Conservation (phyloP, 352 stramenopile genomes). For the Phytophthora parvispora region DNA sequence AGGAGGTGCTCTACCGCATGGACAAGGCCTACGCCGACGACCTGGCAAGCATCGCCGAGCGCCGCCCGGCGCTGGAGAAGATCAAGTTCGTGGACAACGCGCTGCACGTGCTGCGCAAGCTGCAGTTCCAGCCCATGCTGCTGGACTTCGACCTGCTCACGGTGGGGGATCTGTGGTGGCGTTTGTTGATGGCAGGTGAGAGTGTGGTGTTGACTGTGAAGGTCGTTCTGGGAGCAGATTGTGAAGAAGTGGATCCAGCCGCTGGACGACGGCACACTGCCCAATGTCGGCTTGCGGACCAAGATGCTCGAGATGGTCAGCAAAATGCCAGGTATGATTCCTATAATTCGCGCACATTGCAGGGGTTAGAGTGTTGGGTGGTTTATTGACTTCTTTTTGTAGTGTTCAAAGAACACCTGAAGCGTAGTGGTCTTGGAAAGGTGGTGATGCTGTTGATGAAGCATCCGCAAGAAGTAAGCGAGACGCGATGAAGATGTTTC, state of each 20-base stretch:
- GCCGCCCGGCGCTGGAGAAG: conserved; percentile 78
- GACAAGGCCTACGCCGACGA: conserved; percentile 90
- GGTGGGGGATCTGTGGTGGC: conserved; percentile 38
- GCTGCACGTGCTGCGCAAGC: conserved; percentile 79
- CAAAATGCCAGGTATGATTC: conserved; percentile 68
- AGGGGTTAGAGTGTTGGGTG: background rate
- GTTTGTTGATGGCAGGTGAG: background rate
- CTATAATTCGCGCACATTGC: too few relatives aligned
- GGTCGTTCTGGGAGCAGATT: conserved; percentile 53
- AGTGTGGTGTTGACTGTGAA: background rate
- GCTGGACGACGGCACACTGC: conserved; percentile 77
- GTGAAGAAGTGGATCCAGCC: conserved; percentile 93
- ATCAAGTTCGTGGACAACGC: conserved; percentile 88
- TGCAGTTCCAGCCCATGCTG: conserved; percentile 90
- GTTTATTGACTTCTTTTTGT: background rate
- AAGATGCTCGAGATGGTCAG: conserved; percentile 90
- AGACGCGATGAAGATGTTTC: background rate
- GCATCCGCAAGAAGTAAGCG: conserved; percentile 79
- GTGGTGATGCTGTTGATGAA: conserved; percentile 92
- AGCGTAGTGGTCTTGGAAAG: conserved; percentile 91
- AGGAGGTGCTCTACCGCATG: conserved; percentile 92
- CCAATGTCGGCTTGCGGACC: conserved; percentile 87
- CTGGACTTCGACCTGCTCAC: conserved; percentile 90
- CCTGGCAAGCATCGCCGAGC: conserved; percentile 66
- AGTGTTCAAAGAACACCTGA: conserved; percentile 92